Percentiles rank a stretch among this genome's conserved stretches.
Evolutionary conservation across 768 basidiomycete genomes (phyloP).

Genomic region (Botryobasidium botryosum): DNA sequence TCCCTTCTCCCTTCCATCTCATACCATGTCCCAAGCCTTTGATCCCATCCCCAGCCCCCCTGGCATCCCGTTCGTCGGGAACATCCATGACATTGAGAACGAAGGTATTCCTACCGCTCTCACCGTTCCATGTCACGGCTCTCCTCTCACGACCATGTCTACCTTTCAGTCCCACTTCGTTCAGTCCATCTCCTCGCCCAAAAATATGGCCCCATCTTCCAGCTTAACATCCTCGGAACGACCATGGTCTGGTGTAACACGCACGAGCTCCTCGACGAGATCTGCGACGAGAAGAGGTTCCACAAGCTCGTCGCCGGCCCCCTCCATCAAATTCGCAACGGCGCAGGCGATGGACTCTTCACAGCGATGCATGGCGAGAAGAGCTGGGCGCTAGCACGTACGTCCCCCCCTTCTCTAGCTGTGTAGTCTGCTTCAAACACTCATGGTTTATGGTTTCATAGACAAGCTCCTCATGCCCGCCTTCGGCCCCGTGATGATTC

Average conservation of each 20-base stretch:
- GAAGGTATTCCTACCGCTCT: too few relatives aligned
- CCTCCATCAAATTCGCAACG: conserved; percentile 23
- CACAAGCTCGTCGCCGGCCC: conserved; percentile 22
- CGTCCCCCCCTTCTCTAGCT: too few relatives aligned
- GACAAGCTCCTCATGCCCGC: conserved; percentile 26
- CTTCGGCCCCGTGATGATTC: conserved; percentile 28
- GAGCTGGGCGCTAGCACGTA: too few relatives aligned
- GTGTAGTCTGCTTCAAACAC: too few relatives aligned
- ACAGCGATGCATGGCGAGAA: too few relatives aligned
- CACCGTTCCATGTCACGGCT: too few relatives aligned
- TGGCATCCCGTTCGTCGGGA: not conserved
- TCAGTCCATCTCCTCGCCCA: conserved; percentile 13
- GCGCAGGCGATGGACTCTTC: conserved; percentile 27
- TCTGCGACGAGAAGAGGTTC: conserved; percentile 29
- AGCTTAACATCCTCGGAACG: conserved; percentile 24
- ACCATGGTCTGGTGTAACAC: conserved; percentile 20
- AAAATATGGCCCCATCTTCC: conserved; percentile 29
- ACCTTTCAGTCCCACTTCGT: too few relatives aligned
- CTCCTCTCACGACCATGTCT: too few relatives aligned
- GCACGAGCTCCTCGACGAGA: conserved; percentile 26
- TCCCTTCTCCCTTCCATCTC: too few relatives aligned
- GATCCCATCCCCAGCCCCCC: not conserved
- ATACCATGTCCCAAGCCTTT: not conserved
- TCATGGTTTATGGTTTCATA: too few relatives aligned
- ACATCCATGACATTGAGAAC: not conserved